Evolutionary conservation across 441 rosid genomes (phyloP).

Genomic region (Daphne laureola): DNA sequence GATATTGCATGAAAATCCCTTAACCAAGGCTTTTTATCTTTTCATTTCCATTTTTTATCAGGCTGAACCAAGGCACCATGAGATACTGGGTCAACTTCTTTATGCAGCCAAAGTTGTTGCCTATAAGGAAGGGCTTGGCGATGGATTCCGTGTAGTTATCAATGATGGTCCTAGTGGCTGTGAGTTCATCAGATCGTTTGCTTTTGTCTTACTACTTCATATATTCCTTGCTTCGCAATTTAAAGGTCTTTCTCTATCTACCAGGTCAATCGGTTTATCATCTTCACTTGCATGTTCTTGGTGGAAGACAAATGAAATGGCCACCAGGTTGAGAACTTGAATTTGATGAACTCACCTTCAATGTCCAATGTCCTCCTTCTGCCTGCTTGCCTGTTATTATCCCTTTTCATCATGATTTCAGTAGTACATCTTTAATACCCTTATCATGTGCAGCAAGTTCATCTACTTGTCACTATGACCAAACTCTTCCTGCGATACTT

Average conservation of each 20-base stretch:
- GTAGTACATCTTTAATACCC: too few species aligned
- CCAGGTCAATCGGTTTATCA: constrained; percentile 92
- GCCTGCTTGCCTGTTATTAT: too few species aligned
- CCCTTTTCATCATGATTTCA: not conserved
- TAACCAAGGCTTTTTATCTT: not conserved
- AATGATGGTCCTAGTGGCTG: constrained; percentile 75
- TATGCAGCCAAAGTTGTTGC: constrained; percentile 77
- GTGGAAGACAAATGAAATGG: constrained; percentile 88
- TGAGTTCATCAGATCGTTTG: constrained; percentile 30
- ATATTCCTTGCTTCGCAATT: not conserved
- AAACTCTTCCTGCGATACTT: too few species aligned
- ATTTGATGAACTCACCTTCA: not conserved
- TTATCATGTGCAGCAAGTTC: too few species aligned
- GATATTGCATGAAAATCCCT: too few species aligned
- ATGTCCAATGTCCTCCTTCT: not conserved
- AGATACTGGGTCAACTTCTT: constrained; percentile 68
- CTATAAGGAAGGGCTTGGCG: constrained; percentile 74
- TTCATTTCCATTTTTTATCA: constrained; percentile 18
- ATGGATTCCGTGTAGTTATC: constrained; percentile 84
- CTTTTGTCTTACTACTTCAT: constrained; percentile 2
- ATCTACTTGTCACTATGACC: too few species aligned
- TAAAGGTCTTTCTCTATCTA: not conserved
- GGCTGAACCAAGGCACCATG: constrained; percentile 71
- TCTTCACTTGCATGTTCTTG: constrained; percentile 84
- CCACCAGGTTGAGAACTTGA: constrained; percentile 60